Base-by-base conservation (phyloP, 441 rosid genomes). In the Capsella rubella region DNA sequence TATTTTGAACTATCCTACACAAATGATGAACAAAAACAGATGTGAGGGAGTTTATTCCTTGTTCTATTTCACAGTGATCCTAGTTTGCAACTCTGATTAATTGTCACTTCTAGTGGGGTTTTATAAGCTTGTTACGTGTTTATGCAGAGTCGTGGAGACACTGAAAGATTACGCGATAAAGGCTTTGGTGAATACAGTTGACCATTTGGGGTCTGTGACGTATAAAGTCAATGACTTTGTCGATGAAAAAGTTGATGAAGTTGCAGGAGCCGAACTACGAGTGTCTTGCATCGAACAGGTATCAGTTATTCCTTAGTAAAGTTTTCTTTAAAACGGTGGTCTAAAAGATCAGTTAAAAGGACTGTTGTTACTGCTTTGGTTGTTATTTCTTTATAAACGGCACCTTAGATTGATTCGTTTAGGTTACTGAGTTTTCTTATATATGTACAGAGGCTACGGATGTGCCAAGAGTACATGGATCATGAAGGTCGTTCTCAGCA, bases 281-380 rank as follows among this genome's bases (percentile, higher is more conserved):
- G 89, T 95, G 8, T 91, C 95, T 72, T 89, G 97, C 80, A 87
- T 95, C 28, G 89, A 89, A 76, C 99, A 92, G 96, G 99, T 95
- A 74, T 51, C 62, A 55, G 0, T 8, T 3, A 13, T 52, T 13
- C 37, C 25, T 53, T 6, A 4, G 25, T 28, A 37, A 28, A 34
- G 27, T 74, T 53, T 9, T 31, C 3, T 29, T 42, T 64, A 4
- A 29, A 16, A 52, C 15, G 55, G 43, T 46, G 16, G 25, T 53
- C 10, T 6, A 27, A 14, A 5, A 52, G 34, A 12, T 12, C 56
- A 15, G 2, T 8, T n/a, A 4, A 3, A 27, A n/a, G 43, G n/a
- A 61, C 12, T 1, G 7, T 29, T 60, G 40, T 42, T 37, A 7
- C 47, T 25, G 3, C 29, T 70, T 27, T 86, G 90, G 25, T 13